Evolutionary conservation across 140 eudicot genomes (phyloP).

Genomic region (Stevia rebaudiana): DNA sequence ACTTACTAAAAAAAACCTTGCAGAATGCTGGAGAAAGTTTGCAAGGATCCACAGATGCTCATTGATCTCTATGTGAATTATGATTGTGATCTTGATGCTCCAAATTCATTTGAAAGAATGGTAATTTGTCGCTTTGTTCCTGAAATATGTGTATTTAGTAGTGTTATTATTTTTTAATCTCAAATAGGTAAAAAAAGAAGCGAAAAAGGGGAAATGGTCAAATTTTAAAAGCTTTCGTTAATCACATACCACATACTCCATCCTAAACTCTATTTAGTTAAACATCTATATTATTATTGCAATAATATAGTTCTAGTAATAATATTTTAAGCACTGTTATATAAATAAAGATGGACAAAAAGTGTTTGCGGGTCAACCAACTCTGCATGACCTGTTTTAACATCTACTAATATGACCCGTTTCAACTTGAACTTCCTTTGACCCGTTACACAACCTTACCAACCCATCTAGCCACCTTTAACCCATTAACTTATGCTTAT

Average conservation of each 20-base stretch:
- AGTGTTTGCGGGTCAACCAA: background rate
- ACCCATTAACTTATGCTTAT: background rate
- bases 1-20: background rate
- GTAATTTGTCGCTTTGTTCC: constrained; percentile 29
- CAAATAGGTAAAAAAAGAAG: background rate
- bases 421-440: background rate
- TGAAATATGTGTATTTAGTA: no score
- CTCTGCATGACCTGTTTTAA: background rate
- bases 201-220: background rate
- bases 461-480: background rate
- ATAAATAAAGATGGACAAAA: background rate
- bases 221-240: background rate
- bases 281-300: background rate
- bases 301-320: background rate
- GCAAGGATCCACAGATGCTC: constrained; percentile 92
- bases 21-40: constrained; percentile 94
- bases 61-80: constrained; percentile 90
- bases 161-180: background rate
- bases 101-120: constrained; percentile 87
- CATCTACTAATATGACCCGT: background rate
- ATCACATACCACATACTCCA: background rate
- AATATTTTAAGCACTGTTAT: background rate
- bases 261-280: background rate
- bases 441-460: background rate
- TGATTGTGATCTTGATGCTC: constrained; percentile 98